Conservation (phyloP, 805 yeast genomes). For the Cyberlindnera saturnus region DNA sequence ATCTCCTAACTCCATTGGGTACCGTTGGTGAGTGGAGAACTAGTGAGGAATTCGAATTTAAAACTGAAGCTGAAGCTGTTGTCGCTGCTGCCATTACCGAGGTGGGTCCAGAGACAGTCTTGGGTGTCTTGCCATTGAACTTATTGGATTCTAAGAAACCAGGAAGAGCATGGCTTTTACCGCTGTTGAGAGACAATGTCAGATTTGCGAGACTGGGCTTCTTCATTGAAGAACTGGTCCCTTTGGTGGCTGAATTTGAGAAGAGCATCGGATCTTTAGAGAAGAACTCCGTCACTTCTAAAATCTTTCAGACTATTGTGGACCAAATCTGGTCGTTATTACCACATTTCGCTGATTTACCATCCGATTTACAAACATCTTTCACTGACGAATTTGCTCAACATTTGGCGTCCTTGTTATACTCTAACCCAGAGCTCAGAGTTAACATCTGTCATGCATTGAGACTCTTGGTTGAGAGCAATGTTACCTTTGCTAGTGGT, state of each 20-base stretch:
- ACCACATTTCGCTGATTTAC: conserved; percentile 85
- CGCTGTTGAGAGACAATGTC: conserved; percentile 82
- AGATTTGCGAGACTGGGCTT: conserved; percentile 61
- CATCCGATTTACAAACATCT: conserved; percentile 58
- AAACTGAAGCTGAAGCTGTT: conserved; percentile 73
- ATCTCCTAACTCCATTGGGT: conserved; percentile 57
- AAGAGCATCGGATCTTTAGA: conserved; percentile 37
- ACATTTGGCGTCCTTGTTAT: conserved; percentile 63
- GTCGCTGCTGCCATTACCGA: conserved; percentile 73
- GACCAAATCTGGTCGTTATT: conserved; percentile 91
- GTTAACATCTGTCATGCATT: conserved; percentile 79
- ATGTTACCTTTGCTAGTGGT: conserved; percentile 55
- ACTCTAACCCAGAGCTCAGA: conserved; percentile 70
- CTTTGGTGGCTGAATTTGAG: conserved; percentile 53
- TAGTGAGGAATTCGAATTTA: conserved; percentile 58
- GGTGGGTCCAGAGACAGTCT: conserved; percentile 82
- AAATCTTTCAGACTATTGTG: conserved; percentile 76
- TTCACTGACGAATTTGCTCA: conserved; percentile 79
- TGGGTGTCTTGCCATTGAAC: conserved; percentile 73
- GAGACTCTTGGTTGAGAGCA: conserved; percentile 71
- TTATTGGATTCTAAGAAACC: conserved; percentile 47
- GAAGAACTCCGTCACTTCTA: conserved; percentile 59
- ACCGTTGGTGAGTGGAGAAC: conserved; percentile 85
- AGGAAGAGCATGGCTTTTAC: conserved; percentile 97
- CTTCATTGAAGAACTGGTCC: conserved; percentile 59